Evolutionary conservation across 78 protist species (phyloP), one percentile per base, ranked within the genome.

Genomic region (Monosiga brevicollis): DNA sequence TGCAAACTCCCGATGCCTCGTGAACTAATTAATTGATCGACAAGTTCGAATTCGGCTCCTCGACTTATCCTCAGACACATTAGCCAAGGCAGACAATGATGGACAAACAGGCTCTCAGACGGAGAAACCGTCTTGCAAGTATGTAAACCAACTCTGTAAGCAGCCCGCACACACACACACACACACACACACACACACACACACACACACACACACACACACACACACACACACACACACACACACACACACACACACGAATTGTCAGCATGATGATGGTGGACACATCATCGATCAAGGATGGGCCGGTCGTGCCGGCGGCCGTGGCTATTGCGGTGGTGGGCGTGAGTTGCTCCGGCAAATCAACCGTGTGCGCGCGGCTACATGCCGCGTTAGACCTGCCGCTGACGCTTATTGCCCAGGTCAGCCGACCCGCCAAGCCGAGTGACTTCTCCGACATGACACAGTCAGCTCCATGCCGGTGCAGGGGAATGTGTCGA

Each of bases 161-260:
- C 62, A 20, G 62, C 62, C 62, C 6, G 29, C 80, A 42, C 80
- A 34, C 80, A 42, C 80, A 34, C 40, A 42, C 80, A 34, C 80
- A 42, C 23, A 77, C 80, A n/a, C 80, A 77, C 80, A n/a, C 80
- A 77, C 80, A n/a, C 40, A 77, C 80, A n/a, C 80, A 77, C 80
- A n/a, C 72, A 77, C 80, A n/a, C 80, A 77, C 80, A n/a, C 80
- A 23, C 80, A n/a, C 80, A 77, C 80, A n/a, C 80, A 77, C 40
- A n/a, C 72, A 77, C 80, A n/a, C 80, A 77, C 80, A n/a, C 80
- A 77, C 80, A 42, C 80, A 34, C 40, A n/a, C 80, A 77, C 80
- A n/a, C 80, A 77, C 80, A n/a, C 40, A 77, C 80, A n/a, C 80
- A 77, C 10, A n/a, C 80, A 77, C 80, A 2, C 40, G 11, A 23